A percentile compares a stretch with the other conserved stretches of the same genome.
Conservation (phyloP, 2,329 filamentous ascomycete species). For the Colletotrichum salicis region DNA sequence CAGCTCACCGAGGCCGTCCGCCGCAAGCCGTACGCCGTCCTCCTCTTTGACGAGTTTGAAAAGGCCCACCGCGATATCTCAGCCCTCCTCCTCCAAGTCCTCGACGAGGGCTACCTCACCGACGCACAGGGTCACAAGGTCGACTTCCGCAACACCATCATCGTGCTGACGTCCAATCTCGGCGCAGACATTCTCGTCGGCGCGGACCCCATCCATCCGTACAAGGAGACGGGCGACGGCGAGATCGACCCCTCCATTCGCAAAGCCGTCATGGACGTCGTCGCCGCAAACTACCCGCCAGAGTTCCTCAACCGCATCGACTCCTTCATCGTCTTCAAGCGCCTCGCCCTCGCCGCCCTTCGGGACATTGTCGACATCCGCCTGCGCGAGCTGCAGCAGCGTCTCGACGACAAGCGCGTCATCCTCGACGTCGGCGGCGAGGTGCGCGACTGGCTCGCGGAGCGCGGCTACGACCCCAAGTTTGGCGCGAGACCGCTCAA, state of each 20-base stretch:
- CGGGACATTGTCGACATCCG: conserved; percentile 95
- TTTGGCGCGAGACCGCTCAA: conserved; percentile 94
- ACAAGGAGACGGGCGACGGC: conserved; percentile 70
- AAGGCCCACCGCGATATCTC: conserved; percentile 97
- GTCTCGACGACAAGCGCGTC: conserved; percentile 88
- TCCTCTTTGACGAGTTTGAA: conserved; percentile 97
- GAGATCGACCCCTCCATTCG: conserved; percentile 80
- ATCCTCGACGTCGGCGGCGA: conserved; percentile 75
- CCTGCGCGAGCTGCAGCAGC: conserved; percentile 81
- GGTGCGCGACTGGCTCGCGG: conserved; percentile 87
- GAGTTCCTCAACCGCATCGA: conserved; percentile 98
- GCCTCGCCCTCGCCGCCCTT: conserved; percentile 80
- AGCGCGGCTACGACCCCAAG: conserved; percentile 88
- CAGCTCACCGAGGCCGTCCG: conserved; percentile 96
- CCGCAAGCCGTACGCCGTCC: conserved; percentile 92
- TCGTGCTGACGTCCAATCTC: conserved; percentile 94
- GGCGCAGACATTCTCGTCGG: conserved; percentile 91
- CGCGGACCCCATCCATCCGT: conserved; percentile 71
- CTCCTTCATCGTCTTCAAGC: conserved; percentile 96
- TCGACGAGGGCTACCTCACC: conserved; percentile 96
- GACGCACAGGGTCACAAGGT: conserved; percentile 96
- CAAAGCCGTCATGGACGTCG: conserved; percentile 87
- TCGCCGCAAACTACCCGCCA: conserved; percentile 79
- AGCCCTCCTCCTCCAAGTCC: conserved; percentile 88
- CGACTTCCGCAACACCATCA: conserved; percentile 96